Evolutionary conservation across 352 stramenopile species (phyloP).

Genomic region (Phytopythium helicoides): DNA sequence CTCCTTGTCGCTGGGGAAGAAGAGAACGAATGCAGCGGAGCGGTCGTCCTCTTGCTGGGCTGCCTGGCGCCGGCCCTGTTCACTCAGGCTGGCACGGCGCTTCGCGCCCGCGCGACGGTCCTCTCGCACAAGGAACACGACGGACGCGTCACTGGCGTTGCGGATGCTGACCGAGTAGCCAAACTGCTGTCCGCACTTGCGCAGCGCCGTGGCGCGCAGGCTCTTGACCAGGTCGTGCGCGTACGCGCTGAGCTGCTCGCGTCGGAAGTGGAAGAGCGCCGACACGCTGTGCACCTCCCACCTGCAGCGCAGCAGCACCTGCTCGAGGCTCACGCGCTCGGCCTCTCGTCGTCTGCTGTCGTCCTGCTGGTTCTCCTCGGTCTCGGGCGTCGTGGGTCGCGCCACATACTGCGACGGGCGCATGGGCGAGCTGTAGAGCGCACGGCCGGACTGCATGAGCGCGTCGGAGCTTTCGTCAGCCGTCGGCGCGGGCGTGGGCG

Average conservation of each 20-base stretch:
- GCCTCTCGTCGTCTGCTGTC: constrained; percentile 18
- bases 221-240: constrained; percentile 67
- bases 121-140: constrained; percentile 59
- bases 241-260: constrained; percentile 42
- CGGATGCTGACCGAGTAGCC: constrained; percentile 68
- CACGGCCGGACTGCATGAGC: constrained; percentile 22
- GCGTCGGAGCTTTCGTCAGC: background rate
- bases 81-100: constrained; percentile 6
- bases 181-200: constrained; percentile 44
- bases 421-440: constrained; percentile 35
- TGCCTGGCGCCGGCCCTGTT: background rate
- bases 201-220: constrained; percentile 44
- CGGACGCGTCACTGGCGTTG: constrained; percentile 29
- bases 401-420: constrained; percentile 31
- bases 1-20: constrained; percentile 40
- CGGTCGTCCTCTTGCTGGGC: constrained; percentile 4
- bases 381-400: constrained; percentile 6
- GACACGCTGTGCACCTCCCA: constrained; percentile 70
- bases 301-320: constrained; percentile 46
- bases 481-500: background rate
- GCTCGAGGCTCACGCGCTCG: constrained; percentile 38
- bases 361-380: background rate
- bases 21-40: constrained; percentile 54
- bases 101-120: constrained; percentile 27
- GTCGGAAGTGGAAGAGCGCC: constrained; percentile 56